Conservation (phyloP, 176 grass and related monocot genomes). For the Bromus sterilis region DNA sequence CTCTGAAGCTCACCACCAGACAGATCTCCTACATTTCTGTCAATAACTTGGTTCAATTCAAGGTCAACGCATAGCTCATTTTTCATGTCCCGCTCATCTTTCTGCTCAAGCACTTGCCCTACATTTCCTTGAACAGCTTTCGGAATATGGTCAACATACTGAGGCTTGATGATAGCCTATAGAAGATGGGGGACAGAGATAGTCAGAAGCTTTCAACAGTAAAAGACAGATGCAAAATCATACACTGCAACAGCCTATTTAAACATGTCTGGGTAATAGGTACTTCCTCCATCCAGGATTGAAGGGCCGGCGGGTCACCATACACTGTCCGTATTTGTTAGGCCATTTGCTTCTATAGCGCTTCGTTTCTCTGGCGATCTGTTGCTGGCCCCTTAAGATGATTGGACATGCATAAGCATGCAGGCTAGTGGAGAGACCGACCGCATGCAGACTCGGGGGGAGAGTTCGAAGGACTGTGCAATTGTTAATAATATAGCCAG, state of each 20-base stretch:
- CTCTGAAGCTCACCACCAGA: conserved; percentile 95
- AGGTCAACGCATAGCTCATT: conserved; percentile 62
- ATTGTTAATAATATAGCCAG: too few relatives aligned
- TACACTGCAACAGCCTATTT: neutral
- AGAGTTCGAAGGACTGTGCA: neutral
- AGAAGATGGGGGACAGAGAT: neutral
- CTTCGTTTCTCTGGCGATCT: neutral
- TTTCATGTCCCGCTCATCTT: conserved; percentile 79
- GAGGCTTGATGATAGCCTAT: conserved; percentile 93
- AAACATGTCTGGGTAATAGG: neutral
- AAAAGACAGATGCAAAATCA: neutral
- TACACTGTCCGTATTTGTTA: neutral
- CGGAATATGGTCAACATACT: conserved; percentile 92
- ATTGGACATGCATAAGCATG: neutral
- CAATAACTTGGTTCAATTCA: conserved; percentile 85
- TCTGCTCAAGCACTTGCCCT: conserved; percentile 46
- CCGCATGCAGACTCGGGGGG: neutral
- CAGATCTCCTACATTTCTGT: conserved; percentile 79
- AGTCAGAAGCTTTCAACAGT: conserved; percentile 11
- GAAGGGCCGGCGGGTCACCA: neutral
- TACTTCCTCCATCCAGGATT: neutral
- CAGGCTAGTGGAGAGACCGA: neutral
- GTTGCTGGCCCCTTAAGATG: neutral
- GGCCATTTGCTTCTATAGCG: neutral
- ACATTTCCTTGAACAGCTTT: conserved; percentile 69